These are phyloP conservation scores for Medicago lupulina DNA, from an alignment of 306 rosid species.

Conservation along the genomic window DNA sequence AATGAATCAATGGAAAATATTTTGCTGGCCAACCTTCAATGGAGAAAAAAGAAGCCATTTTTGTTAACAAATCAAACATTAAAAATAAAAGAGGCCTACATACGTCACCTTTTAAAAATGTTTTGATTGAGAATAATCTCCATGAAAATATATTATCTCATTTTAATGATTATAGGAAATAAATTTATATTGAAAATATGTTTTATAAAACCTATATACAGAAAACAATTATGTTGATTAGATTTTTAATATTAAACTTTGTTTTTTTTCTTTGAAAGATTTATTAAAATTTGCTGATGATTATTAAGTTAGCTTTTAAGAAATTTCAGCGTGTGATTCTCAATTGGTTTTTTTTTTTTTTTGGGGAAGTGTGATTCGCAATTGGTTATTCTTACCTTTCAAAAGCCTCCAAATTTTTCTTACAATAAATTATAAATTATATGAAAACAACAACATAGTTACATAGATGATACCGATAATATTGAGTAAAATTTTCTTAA, in stretches of 20 bases:
- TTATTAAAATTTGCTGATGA: too few relatives aligned
- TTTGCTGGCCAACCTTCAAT: constrained; percentile 4
- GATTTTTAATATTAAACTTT: not conserved
- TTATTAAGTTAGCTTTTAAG: too few relatives aligned
- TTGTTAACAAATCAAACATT: constrained; percentile 23
- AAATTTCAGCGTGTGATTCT: too few relatives aligned
- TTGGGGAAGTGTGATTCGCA: too few relatives aligned
- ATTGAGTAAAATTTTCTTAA: too few relatives aligned
- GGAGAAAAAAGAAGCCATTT: constrained; percentile 4
- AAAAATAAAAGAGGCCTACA: not conserved
- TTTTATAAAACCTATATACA: not conserved
- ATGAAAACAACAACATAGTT: too few relatives aligned
- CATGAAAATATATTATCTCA: constrained; percentile 28
- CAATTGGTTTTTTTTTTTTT: too few relatives aligned
- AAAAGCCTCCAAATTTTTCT: too few relatives aligned
- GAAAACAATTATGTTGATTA: not conserved
- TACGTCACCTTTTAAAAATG: not conserved
- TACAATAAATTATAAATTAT: too few relatives aligned
- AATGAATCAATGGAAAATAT: constrained; percentile 26
- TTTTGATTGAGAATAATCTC: constrained; percentile 35
- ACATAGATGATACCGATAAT: too few relatives aligned
- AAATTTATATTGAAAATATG: constrained; percentile 22
- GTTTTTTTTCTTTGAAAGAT: too few relatives aligned
- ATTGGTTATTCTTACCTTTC: too few relatives aligned
- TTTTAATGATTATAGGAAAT: constrained; percentile 10